Evolutionary conservation across 225 moss, liverwort and hornwort genomes (phyloP), one percentile per base, ranked within the genome.

Genomic region (Pleurozium schreberi): DNA sequence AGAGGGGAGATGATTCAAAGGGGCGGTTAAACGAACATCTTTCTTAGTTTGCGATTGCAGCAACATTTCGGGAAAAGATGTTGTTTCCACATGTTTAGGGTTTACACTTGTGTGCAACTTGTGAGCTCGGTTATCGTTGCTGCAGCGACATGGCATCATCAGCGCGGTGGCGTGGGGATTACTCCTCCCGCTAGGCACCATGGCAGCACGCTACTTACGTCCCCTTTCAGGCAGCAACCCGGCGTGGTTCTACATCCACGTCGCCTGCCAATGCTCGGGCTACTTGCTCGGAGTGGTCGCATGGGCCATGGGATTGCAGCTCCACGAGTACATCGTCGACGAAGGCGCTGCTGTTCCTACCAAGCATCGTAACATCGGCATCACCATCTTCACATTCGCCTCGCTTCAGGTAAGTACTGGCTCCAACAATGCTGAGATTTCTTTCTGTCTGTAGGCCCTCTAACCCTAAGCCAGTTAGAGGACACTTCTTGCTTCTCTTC

Each of bases 141-240:
- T 52, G 66, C 93, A 97, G 96, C 91, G 85, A 36, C 98, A 98
- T 82, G 95, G 94, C 61, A 83, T 97, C 18, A 68, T 96, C 22
- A 94, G 91, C 36, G 94, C 92, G 14, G 88, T 98, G 31, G 88
- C 94, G 3, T 98, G 98, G 98, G 98, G 98, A 23, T 20, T 96
- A 12, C 80, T 98, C 50, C 93, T 98, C 20, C 98, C 98, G 7
- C 17, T 98, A 42, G 98, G 98, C 47, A 73, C 95, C 28, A 93
- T 98, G 94, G 88, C 93, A 57, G 96, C 97, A 28, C 94, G 98
- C 21, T 98, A 96, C 89, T 89, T 96, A 90, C 92, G 95, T 13
- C 98, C 95, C 7, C 90, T 97, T 40, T 91, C 91, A 36, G 75
- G 94, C 2, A 87, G 90, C 86, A 89, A 94, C 61, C 93, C 94